Conservation (phyloP, 2,329 filamentous ascomycete genomes). For the Fusarium sp. region DNA sequence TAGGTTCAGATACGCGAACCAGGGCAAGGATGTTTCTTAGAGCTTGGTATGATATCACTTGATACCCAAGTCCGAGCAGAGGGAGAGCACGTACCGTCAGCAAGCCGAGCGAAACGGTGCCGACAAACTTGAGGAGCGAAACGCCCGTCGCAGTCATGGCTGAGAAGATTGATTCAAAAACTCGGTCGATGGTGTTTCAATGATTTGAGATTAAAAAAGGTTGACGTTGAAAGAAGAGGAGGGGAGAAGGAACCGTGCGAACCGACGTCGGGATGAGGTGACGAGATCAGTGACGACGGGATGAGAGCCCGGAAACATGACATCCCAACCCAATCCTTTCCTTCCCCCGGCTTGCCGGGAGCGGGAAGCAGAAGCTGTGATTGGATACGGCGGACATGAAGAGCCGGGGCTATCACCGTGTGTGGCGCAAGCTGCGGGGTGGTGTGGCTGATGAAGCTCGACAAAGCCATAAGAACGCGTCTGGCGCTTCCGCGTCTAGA, state of each 20-base stretch:
- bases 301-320: not conserved
- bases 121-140: slow-evolving; percentile 89
- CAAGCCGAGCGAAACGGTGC: slow-evolving; percentile 88
- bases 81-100: slow-evolving; percentile 75
- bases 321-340: not conserved
- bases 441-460: not conserved
- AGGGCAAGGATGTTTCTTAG: not conserved
- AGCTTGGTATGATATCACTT: slow-evolving; percentile 13
- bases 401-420: not conserved
- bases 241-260: not conserved
- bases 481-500: slow-evolving; percentile 30
- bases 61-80: slow-evolving; percentile 17
- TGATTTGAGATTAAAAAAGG: not conserved
- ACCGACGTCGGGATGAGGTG: slow-evolving; percentile 25
- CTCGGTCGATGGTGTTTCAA: not conserved
- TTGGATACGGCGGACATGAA: slow-evolving; percentile 19
- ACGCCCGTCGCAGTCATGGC: slow-evolving; percentile 77
- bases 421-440: slow-evolving; percentile 17
- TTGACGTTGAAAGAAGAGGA: slow-evolving; percentile 5
- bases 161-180: not conserved
- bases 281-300: slow-evolving; percentile 31
- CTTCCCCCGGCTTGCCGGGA: slow-evolving; percentile 11
- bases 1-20: not conserved
- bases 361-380: slow-evolving; percentile 13
- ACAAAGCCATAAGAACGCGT: not conserved